Evolutionary conservation across 345 rosid species (phyloP).

Genomic region (Eucalyptus sp.): DNA sequence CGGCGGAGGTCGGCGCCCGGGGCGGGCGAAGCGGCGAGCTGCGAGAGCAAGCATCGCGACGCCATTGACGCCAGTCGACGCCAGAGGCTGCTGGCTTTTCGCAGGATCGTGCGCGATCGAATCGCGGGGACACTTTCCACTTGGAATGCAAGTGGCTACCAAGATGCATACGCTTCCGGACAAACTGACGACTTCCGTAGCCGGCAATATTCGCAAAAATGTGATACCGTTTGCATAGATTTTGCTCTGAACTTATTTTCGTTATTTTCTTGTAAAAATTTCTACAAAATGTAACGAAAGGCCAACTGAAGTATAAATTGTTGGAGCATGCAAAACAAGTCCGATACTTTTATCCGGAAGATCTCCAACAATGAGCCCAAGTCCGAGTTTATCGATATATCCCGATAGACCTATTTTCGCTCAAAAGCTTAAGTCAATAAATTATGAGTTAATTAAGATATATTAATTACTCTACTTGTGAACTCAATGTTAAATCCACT

Average conservation of each 20-base stretch:
- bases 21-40: background rate
- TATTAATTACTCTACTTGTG: accelerated
- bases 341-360: accelerated
- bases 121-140: background rate
- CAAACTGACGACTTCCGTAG: background rate
- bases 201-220: background rate
- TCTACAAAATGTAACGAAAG: background rate
- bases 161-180: background rate
- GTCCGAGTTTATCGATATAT: accelerated
- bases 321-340: too few species aligned
- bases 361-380: too few species aligned
- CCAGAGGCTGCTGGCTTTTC: background rate
- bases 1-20: background rate
- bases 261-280: background rate
- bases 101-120: background rate
- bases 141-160: background rate
- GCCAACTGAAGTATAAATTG: background rate
- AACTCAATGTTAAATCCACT: too few species aligned
- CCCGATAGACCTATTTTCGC: accelerated
- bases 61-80: background rate
- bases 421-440: accelerated
- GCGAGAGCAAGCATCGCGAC: background rate
- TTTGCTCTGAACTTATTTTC: background rate
- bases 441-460: too few species aligned
- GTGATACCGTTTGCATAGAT: background rate